Evolutionary conservation across 1,284 basidiomycete species (phyloP).

Genomic region (Meira miltonrushii): DNA sequence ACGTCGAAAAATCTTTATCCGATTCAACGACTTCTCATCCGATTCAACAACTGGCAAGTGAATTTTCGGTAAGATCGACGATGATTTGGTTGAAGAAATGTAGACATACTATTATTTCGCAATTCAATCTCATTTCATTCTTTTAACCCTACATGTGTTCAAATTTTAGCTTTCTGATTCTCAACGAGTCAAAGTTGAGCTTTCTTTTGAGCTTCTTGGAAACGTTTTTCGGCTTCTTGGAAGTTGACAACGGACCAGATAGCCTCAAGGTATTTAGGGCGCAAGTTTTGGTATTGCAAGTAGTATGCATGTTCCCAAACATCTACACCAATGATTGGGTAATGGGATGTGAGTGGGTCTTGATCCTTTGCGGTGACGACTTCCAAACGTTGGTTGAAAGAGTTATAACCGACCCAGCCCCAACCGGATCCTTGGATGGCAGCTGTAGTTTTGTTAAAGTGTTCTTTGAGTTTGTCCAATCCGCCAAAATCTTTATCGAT

Average conservation of each 20-base stretch:
- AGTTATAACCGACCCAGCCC: constrained; percentile 71
- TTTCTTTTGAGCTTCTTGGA: constrained; percentile 39
- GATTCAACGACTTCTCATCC: background rate
- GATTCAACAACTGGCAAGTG: too few species aligned
- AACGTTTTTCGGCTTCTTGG: constrained; percentile 49
- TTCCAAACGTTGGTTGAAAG: constrained; percentile 65
- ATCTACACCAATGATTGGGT: constrained; percentile 89
- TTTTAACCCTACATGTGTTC: background rate
- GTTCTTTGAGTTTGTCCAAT: constrained; percentile 69
- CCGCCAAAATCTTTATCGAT: constrained; percentile 80
- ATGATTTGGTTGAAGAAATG: background rate
- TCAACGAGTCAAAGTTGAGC: constrained; percentile 15
- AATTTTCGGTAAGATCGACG: too few species aligned
- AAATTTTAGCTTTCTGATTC: background rate
- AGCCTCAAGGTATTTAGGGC: constrained; percentile 46
- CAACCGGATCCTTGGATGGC: constrained; percentile 95
- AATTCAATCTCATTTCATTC: background rate
- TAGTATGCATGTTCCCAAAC: constrained; percentile 79
- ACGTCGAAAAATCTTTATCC: constrained; percentile 6
- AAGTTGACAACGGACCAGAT: constrained; percentile 53
- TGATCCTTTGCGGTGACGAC: constrained; percentile 82
- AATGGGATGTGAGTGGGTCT: constrained; percentile 81
- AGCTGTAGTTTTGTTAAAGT: constrained; percentile 80
- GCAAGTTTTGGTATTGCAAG: constrained; percentile 22
- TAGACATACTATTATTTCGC: background rate